phyloP scores from a whole-genome alignment of 768 basidiomycete genomes.

The Macrolepiota albuminosa region DNA sequence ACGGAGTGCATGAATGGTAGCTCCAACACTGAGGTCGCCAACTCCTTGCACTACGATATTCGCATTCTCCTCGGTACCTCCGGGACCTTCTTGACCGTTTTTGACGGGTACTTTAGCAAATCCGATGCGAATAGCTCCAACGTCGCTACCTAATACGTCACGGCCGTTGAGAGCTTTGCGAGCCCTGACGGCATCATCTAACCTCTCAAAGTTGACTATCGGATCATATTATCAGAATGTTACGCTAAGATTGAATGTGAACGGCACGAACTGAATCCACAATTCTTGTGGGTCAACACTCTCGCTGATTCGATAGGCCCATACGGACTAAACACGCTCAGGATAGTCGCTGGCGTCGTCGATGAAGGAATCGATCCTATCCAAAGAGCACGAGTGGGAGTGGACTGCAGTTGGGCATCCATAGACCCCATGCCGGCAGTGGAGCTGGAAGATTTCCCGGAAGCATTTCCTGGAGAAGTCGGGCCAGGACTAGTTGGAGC shows the following conservation, averaged over 20 bases:
- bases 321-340: constrained; percentile 96
- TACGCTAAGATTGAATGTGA: constrained; percentile 2
- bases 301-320: constrained; percentile 97
- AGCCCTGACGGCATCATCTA: constrained; percentile 95
- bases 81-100: constrained; percentile 62
- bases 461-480: constrained; percentile 51
- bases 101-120: constrained; percentile 97
- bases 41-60: constrained; percentile 74
- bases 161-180: constrained; percentile 94
- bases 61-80: constrained; percentile 56
- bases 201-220: constrained; percentile 91
- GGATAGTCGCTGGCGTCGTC: constrained; percentile 89
- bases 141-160: constrained; percentile 93
- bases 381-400: constrained; percentile 95
- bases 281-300: constrained; percentile 96
- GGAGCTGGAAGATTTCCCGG: constrained; percentile 40
- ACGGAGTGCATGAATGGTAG: constrained; percentile 82
- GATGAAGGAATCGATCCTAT: constrained; percentile 95
- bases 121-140: constrained; percentile 94
- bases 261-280: constrained; percentile 68
- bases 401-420: constrained; percentile 84
- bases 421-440: constrained; percentile 60
- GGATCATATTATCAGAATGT: constrained; percentile 9
- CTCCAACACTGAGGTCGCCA: constrained; percentile 81
- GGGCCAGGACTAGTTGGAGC: constrained; percentile 59